phyloP scores from a whole-genome alignment of 352 stramenopile genomes.

The Globisporangium iwayamae region DNA sequence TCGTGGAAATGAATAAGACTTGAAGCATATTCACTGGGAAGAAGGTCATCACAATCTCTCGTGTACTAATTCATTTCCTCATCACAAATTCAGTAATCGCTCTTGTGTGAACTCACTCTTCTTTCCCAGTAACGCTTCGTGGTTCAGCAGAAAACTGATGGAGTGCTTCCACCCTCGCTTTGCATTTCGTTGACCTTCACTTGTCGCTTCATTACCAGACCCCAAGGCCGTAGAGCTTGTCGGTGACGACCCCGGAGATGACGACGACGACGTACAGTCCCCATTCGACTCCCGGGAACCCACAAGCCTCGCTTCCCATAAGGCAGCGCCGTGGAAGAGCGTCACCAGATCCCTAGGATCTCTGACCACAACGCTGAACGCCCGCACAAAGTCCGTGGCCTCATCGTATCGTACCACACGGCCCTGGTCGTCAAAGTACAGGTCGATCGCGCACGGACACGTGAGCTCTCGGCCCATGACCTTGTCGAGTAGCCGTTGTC shows the following conservation, averaged over 20 bases:
- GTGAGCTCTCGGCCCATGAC: constrained; percentile 19
- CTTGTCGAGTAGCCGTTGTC: constrained; percentile 11
- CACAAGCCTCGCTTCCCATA: constrained; percentile 5
- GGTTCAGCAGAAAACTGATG: constrained; percentile 8
- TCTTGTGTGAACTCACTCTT: too few relatives aligned
- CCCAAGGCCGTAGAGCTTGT: too few relatives aligned
- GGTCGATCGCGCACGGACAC: constrained; percentile 19
- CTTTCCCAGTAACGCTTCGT: not conserved
- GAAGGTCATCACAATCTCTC: too few relatives aligned
- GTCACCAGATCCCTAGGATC: not conserved
- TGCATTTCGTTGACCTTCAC: not conserved
- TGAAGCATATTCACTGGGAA: too few relatives aligned
- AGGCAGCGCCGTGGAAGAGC: constrained; percentile 2
- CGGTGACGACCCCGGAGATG: too few relatives aligned
- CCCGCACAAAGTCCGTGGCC: constrained; percentile 17
- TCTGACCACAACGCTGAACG: not conserved
- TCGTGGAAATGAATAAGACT: too few relatives aligned
- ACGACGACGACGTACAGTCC: too few relatives aligned
- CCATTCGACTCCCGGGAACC: not conserved
- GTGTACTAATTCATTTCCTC: not conserved
- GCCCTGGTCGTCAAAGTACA: constrained; percentile 22
- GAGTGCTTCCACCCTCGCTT: not conserved
- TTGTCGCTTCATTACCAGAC: not conserved
- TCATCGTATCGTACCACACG: constrained; percentile 22
- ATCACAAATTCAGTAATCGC: not conserved